Evolutionary conservation across 257 asterid genomes (phyloP).

Genomic region (Pogostemon cablin): DNA sequence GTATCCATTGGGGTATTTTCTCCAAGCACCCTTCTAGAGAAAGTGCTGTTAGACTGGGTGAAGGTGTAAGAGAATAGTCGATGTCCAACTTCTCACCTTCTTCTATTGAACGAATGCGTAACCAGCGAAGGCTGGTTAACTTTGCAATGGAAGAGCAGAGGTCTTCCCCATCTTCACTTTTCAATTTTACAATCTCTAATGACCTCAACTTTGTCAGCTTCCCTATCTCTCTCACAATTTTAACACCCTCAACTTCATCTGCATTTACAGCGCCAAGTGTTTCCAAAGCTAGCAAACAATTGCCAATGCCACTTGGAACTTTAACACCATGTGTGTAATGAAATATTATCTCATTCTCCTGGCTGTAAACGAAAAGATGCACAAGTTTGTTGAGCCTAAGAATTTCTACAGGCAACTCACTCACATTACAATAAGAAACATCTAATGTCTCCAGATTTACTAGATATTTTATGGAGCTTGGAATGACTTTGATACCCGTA

Average conservation of each 20-base stretch:
- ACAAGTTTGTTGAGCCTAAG: constrained; percentile 1
- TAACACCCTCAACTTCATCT: not conserved
- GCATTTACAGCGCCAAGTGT: constrained; percentile 10
- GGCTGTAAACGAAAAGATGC: too few relatives aligned
- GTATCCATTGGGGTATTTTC: constrained; percentile 35
- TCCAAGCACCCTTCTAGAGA: not conserved
- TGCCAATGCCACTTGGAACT: constrained; percentile 25
- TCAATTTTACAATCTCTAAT: not conserved
- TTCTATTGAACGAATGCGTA: not conserved
- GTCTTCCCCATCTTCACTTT: constrained; percentile 32
- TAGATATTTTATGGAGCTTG: too few relatives aligned
- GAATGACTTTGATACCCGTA: too few relatives aligned
- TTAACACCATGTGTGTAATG: not conserved
- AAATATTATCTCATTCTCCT: not conserved
- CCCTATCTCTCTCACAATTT: constrained; percentile 33
- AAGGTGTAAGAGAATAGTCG: not conserved
- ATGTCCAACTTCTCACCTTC: constrained; percentile 26
- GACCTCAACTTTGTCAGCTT: constrained; percentile 28
- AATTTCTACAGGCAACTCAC: too few relatives aligned
- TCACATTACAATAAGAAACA: too few relatives aligned
- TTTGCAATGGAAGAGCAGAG: constrained; percentile 29
- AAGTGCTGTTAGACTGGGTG: constrained; percentile 9
- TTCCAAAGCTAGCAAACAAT: not conserved
- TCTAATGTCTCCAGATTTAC: too few relatives aligned
- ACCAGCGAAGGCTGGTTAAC: not conserved